Evolutionary conservation across 2,329 filamentous ascomycete genomes (phyloP).

Genomic region (Aureobasidium sp.): DNA sequence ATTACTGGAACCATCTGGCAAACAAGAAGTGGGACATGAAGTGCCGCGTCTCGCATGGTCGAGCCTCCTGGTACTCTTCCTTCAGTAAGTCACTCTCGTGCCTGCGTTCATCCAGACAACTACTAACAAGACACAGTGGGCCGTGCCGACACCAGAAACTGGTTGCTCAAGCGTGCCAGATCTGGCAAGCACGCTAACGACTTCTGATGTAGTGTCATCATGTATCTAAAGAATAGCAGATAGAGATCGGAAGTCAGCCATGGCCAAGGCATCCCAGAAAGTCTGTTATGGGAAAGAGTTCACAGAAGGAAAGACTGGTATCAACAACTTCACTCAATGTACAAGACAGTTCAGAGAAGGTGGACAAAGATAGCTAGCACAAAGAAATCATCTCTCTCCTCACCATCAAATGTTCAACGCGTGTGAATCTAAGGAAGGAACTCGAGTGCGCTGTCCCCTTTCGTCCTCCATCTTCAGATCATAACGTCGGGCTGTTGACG

Average conservation of each 20-base stretch:
- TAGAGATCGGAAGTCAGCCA: not conserved
- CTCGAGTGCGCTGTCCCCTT: not conserved
- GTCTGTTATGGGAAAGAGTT: not conserved
- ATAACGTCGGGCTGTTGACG: not conserved
- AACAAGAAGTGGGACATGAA: conserved; percentile 21
- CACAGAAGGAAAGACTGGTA: not conserved
- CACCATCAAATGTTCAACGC: not conserved
- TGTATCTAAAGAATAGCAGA: not conserved
- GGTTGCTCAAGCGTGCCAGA: not conserved
- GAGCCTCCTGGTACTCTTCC: conserved; percentile 26
- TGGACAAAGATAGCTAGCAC: not conserved
- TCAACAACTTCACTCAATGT: not conserved
- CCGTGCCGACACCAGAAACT: not conserved
- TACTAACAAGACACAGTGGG: not conserved
- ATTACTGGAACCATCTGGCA: conserved; percentile 21
- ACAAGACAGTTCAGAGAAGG: not conserved
- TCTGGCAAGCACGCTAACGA: not conserved
- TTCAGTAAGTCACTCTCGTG: conserved; percentile 15
- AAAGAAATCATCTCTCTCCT: not conserved
- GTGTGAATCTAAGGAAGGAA: not conserved
- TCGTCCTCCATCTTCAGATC: not conserved
- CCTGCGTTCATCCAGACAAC: not conserved
- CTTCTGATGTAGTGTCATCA: no score
- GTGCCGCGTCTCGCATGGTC: conserved; percentile 23
- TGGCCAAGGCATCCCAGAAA: no score